Base-by-base conservation (phyloP, 2,329 filamentous ascomycete genomes). In the Cladosporium sp. region DNA sequence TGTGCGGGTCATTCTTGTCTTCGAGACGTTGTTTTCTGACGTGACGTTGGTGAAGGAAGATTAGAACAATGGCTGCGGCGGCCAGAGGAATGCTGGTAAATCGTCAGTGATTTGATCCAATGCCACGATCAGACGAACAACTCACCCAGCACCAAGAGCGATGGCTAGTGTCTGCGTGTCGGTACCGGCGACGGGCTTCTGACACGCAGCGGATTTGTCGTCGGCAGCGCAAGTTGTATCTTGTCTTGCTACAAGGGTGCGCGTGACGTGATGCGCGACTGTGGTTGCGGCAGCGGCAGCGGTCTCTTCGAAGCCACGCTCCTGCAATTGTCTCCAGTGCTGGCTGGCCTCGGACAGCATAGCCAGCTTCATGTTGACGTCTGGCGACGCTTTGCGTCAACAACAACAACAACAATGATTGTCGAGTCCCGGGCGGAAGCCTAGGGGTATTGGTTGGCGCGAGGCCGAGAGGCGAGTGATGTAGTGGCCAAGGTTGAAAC, bases 1-100 rank as follows among this genome's bases (percentile, higher is more conserved):
- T 91, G 69, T 94, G 88, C 58, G 88, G 88, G 68, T 96, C 91
- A 55, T 86, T 82, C 15, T 79, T 77, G 70, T 98, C 93, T 70
- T 98, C 93, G 52, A 77, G 72, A 49, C 76, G 75, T 55, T 89
- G 76, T 61, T 82, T 89, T 65, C 79, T 82, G 33, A 87, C 71
- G 61, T 89, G 86, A 66, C 88, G 80, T 46, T 88, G 82, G 65
- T 96, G 91, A 30, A 98, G 78, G 63, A 83, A 85, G 56, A 91
- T 63, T 33, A 96, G 72, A 1, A 89, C 78, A 41, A 82, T 64
- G 1, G 85, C 66, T 16, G 86, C 84, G 53, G 79, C 72, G 25
- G 83, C 73, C 40, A 95, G 64, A 1, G 93, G 91, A 48, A 97
- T 82, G 36, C 91, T 96, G 60, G 12, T 49, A 15, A 6, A 30